Evolutionary conservation across 495 filamentous ascomycete genomes (phyloP).

Genomic region (Thozetella sp.): DNA sequence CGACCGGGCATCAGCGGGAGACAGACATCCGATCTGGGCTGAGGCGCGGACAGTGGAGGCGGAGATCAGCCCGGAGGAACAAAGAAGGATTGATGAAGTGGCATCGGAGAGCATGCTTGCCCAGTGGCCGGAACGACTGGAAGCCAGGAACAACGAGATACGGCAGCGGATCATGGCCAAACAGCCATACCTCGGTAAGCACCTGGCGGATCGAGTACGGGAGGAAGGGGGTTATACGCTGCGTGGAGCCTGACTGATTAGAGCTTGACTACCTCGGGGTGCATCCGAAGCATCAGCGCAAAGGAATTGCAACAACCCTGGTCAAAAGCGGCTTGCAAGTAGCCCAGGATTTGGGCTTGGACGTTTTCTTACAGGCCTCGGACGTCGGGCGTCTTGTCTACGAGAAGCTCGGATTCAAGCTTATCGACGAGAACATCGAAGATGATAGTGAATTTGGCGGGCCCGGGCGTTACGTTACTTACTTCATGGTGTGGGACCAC

Average conservation of each 20-base stretch:
- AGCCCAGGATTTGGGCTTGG: conserved; percentile 21
- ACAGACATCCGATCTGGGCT: not conserved
- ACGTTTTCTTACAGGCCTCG: conserved; percentile 21
- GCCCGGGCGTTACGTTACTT: conserved; percentile 11
- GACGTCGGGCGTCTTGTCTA: conserved; percentile 19
- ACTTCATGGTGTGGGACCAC: conserved; percentile 8
- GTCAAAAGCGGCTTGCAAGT: conserved; percentile 18
- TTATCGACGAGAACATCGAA: conserved; percentile 18
- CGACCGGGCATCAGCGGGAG: not conserved
- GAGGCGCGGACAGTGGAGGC: not conserved
- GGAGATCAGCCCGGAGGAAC: not conserved
- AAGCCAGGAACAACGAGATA: conserved; percentile 11
- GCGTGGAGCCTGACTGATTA: not conserved
- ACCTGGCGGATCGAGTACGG: not conserved
- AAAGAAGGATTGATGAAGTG: not conserved
- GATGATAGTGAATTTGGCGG: conserved; percentile 23
- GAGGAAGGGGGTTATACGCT: not conserved
- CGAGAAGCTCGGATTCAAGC: conserved; percentile 20
- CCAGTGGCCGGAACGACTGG: not conserved
- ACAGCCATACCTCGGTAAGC: conserved; percentile 18
- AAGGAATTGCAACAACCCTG: conserved; percentile 21
- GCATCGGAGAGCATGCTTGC: not conserved
- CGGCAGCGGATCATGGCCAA: conserved; percentile 12
- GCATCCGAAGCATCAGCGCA: conserved; percentile 22
- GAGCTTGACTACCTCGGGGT: conserved; percentile 27